Base-by-base conservation (phyloP, 2,329 filamentous ascomycete species). In the Drechslerella stenobrocha region DNA sequence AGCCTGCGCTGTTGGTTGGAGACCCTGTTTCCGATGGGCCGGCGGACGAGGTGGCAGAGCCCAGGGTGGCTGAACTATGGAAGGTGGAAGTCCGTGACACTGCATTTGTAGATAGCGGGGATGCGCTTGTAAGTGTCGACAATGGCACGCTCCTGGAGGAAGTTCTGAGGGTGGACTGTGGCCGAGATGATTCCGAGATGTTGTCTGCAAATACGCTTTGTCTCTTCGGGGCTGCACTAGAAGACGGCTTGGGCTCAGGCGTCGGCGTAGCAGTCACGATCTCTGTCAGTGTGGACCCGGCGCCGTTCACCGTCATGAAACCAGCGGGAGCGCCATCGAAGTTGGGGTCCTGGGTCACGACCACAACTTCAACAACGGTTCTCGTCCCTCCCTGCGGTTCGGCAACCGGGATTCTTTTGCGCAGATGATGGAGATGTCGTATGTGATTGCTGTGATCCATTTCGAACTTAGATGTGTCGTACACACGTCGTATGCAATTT, bases 321-420 rank as follows among this genome's bases (percentile, higher is more conserved):
- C 60, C 60, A 4, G 52, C 52, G 15, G 52, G 45, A 7, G 57
- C 60, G 32, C 60, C 60, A 23, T 67, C 55, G 23, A 46, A 56
- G 20, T 2, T 28, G 3, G 63, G 63, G 15, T 40, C 40, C 30
- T 52, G 51, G 22, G 64, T 69, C n/a, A 69, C 64, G 40, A 69
- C 63, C 18, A 69, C 64, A 23, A 69, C 64, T n/a, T 69, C 58
- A 20, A 69, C 58, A 8, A 69, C 64, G 20, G 64, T 69, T 42
- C 52, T 67, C 9, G 63, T 67, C 20, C 63, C 63, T 52, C 55
- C 63, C 32, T 67, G 63, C 15, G 63, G 63, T 15, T 59, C 26
- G 20, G 61, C 53, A 2, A 44, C n/a, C 24, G 58, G 32, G 4
- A 50, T 30, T 24, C 63, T 50, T 42, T 67, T 59, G 55, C 50